Conservation (phyloP, 106 monocot species). For the Allium fistulosum region DNA sequence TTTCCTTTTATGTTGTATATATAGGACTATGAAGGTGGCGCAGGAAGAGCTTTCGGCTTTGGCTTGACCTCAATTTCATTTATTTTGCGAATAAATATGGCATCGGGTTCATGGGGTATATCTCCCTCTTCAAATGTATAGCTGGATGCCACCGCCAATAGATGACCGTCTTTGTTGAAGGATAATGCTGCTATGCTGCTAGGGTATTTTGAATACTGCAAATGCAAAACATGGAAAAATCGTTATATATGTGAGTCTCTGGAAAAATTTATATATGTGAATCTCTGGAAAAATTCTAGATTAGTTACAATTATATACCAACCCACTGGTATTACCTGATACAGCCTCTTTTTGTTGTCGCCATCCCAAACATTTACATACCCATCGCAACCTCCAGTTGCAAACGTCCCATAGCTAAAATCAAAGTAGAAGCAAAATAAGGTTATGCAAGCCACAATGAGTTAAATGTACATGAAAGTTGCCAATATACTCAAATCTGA, state of each 20-base stretch:
- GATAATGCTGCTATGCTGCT: constrained; percentile 86
- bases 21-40: constrained; percentile 26
- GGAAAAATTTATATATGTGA: not conserved
- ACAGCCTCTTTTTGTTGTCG: constrained; percentile 92
- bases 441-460: too few species aligned
- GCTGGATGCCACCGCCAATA: constrained; percentile 88
- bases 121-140: constrained; percentile 97
- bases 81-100: constrained; percentile 77
- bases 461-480: too few species aligned
- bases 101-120: constrained; percentile 69
- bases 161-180: constrained; percentile 82
- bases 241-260: not conserved
- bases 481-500: too few species aligned
- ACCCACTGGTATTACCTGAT: constrained; percentile 47
- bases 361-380: constrained; percentile 99
- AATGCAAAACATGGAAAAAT: not conserved
- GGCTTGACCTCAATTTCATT: constrained; percentile 93
- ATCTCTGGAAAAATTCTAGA: not conserved
- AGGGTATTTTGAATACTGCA: constrained; percentile 84
- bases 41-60: constrained; percentile 77
- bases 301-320: too few species aligned
- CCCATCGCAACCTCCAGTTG: constrained; percentile 98
- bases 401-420: constrained; percentile 92
- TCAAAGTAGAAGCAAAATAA: too few species aligned
- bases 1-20: too few species aligned